Conservation (phyloP, 371 early-diverging fungal genomes). For the Apophysomyces variabilis region DNA sequence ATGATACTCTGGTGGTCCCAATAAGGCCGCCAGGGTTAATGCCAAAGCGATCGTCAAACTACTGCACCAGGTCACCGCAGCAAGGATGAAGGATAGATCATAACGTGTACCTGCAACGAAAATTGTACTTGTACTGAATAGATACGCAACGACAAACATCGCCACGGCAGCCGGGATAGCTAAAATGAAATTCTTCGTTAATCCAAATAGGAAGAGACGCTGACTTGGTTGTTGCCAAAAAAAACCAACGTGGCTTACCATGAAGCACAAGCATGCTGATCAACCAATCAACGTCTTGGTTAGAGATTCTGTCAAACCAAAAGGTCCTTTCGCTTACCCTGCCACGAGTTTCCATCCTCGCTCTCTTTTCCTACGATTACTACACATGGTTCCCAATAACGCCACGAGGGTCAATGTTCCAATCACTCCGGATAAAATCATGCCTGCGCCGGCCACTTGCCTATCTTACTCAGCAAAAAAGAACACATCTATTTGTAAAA, state of each 20-base stretch:
- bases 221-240: not conserved
- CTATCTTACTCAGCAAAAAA: slow-evolving; percentile 14
- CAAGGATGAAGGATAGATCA: slow-evolving; percentile 30
- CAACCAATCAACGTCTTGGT: not conserved
- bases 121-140: slow-evolving; percentile 23
- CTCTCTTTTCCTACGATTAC: slow-evolving; percentile 32
- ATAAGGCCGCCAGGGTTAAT: slow-evolving; percentile 20
- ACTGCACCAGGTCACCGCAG: slow-evolving; percentile 28
- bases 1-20: slow-evolving; percentile 21
- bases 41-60: slow-evolving; percentile 26
- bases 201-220: slow-evolving; percentile 5
- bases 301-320: slow-evolving; percentile 8
- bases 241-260: slow-evolving; percentile 24
- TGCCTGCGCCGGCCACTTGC: slow-evolving; percentile 33
- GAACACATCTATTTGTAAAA: not conserved
- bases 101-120: slow-evolving; percentile 29
- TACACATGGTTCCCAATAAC: slow-evolving; percentile 33
- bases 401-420: slow-evolving; percentile 33
- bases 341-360: slow-evolving; percentile 39
- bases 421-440: slow-evolving; percentile 33
- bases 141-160: slow-evolving; percentile 28
- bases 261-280: slow-evolving; percentile 37
- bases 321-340: slow-evolving; percentile 22
- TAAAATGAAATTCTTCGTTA: slow-evolving; percentile 11
- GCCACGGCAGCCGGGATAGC: slow-evolving; percentile 35